Conservation (phyloP, 2,329 filamentous ascomycete species). For the Cladosporium oxysporum region DNA sequence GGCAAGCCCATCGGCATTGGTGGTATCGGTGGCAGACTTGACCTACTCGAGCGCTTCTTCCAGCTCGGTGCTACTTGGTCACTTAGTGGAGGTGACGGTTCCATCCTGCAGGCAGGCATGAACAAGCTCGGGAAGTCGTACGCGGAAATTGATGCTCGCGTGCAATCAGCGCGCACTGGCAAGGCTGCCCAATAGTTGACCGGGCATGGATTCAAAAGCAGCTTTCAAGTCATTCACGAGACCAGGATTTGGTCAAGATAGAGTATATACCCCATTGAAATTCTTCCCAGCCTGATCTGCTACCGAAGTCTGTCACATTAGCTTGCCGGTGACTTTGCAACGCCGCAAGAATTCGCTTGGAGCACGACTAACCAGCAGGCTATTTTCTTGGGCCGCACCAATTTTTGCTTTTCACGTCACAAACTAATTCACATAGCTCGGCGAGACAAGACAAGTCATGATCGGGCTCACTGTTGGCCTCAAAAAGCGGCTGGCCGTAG, state of each 20-base stretch:
- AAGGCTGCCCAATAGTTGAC: neutral
- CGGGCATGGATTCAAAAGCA: neutral
- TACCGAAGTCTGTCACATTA: neutral
- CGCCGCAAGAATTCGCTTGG: neutral
- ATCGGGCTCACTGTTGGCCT: too few relatives aligned
- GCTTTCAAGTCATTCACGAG: neutral
- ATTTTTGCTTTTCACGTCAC: neutral
- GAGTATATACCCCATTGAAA: neutral
- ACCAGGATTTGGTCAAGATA: neutral
- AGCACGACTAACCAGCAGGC: neutral
- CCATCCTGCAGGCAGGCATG: conserved; percentile 41
- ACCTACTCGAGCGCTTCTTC: conserved; percentile 47
- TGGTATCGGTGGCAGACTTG: conserved; percentile 44
- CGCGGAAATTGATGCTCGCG: conserved; percentile 7
- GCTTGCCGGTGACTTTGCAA: neutral
- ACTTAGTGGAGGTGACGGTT: conserved; percentile 40
- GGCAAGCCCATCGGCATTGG: conserved; percentile 47
- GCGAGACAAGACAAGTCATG: neutral
- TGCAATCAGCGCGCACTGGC: neutral
- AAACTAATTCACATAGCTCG: neutral
- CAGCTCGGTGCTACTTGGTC: conserved; percentile 43
- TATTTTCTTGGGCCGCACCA: neutral
- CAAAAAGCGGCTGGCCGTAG: neutral
- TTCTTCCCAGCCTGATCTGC: neutral
- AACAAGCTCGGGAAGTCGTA: conserved; percentile 30